Base-by-base conservation (phyloP, 2,329 filamentous ascomycete genomes). In the Didymella arachidicola region DNA sequence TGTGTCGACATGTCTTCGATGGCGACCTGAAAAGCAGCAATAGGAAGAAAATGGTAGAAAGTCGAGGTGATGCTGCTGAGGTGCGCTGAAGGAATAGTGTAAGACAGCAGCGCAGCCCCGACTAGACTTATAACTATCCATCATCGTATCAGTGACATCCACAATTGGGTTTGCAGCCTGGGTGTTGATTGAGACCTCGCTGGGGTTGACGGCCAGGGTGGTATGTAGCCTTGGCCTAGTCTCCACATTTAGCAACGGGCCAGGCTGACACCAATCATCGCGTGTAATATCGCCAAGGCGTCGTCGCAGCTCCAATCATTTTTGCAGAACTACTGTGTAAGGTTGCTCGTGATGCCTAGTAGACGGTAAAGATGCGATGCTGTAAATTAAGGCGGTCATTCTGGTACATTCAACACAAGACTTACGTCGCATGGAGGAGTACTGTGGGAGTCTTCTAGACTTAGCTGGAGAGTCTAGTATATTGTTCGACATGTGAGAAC, bases 1-100 rank as follows among this genome's bases (percentile, higher is more conserved):
- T 53, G 42, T 25, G 48, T 53, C 25, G 58, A 42, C 25, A 79
- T 67, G 7, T 32, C n/a, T 39, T 32, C 43, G 32, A 25, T 27
- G 18, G 11, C 11, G 6, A 53, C 29, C 8, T 53, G 36, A 32
- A 26, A 36, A 26, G 29, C 25, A 39, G 38, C 30, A 14, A 19
- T 25, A 27, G 18, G 29, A 19, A 38, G 12, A 45, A 11, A n/a
- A 34, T 16, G 22, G 1, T n/a, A 29, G 22, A 53, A 46, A 22
- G 42, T 32, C 29, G 43, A 44, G 29, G 30, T 26, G 29, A 47
- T 42, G 38, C n/a, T 18, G 25, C 19, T 27, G 14, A 22, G 12
- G n/a, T 19, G 19, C 32, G 22, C 22, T 29, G 42, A 16, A 11
- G 47, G 42, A 11, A 34, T 58, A 49, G 32, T 27, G 6, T 22